Conservation (phyloP, 345 rosid species). For the Populus alba region DNA sequence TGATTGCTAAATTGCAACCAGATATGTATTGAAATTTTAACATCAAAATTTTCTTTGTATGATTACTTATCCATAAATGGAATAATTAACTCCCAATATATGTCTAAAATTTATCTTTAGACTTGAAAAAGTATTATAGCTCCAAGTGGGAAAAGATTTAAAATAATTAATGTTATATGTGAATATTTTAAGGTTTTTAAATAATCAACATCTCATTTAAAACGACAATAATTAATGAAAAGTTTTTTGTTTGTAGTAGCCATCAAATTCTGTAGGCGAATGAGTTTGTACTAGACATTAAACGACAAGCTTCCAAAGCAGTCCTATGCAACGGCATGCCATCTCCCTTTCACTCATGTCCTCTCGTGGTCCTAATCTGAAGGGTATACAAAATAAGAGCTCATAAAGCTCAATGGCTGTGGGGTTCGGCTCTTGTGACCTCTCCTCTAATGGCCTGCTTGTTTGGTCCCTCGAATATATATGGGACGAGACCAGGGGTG, state of each 20-base stretch:
- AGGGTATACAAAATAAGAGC: background rate
- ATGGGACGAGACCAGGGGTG: background rate
- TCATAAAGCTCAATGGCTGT: background rate
- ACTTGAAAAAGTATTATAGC: too few relatives aligned
- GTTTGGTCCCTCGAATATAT: background rate
- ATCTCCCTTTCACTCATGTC: background rate
- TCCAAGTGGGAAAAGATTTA: too few relatives aligned
- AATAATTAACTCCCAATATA: too few relatives aligned
- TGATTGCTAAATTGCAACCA: slow-evolving; percentile 93
- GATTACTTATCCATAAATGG: too few relatives aligned
- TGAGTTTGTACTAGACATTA: too few relatives aligned
- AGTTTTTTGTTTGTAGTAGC: too few relatives aligned
- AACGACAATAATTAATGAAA: too few relatives aligned
- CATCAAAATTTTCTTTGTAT: background rate
- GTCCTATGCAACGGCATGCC: background rate
- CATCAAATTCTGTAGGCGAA: too few relatives aligned
- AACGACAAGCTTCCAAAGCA: background rate
- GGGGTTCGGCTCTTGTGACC: slow-evolving; percentile 13
- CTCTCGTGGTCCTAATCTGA: background rate
- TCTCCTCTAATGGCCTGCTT: slow-evolving; percentile 1
- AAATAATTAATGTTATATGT: too few relatives aligned
- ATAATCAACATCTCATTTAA: too few relatives aligned
- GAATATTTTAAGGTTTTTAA: too few relatives aligned
- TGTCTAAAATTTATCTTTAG: too few relatives aligned
- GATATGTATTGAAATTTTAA: slow-evolving; percentile 22